These are phyloP conservation scores for Fusarium lyarnte DNA, from an alignment of 2,329 filamentous ascomycete species.

Conservation along the genomic window DNA sequence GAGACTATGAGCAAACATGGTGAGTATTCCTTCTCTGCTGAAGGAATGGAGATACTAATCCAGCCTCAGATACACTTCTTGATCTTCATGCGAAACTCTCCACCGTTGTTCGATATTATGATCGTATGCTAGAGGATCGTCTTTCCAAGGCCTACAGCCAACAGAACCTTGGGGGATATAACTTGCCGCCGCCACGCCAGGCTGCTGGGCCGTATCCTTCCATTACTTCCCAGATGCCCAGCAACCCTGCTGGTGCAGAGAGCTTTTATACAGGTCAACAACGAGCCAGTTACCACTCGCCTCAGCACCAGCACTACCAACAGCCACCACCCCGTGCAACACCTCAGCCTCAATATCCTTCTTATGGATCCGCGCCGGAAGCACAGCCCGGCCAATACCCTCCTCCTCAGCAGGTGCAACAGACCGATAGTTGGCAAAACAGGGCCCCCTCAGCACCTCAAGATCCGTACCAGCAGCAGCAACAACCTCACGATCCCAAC, in stretches of 20 bases:
- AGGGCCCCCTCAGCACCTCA: conserved; percentile 51
- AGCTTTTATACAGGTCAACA: conserved; percentile 82
- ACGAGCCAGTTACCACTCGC: conserved; percentile 61
- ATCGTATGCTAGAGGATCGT: conserved; percentile 96
- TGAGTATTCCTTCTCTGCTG: conserved; percentile 51
- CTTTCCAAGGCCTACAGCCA: conserved; percentile 92
- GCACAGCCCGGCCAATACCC: conserved; percentile 56
- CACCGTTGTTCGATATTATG: conserved; percentile 96
- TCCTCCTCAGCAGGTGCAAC: conserved; percentile 57
- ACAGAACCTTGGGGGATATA: conserved; percentile 75
- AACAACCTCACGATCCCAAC: conserved; percentile 36
- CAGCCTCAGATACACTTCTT: conserved; percentile 78
- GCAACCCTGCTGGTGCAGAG: conserved; percentile 68
- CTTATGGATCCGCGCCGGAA: conserved; percentile 55
- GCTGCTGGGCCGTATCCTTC: conserved; percentile 75
- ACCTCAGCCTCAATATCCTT: conserved; percentile 51
- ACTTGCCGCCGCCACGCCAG: conserved; percentile 61
- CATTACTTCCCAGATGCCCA: conserved; percentile 65
- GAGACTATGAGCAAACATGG: conserved; percentile 99
- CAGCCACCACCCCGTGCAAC: conserved; percentile 46
- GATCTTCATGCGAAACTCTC: conserved; percentile 95
- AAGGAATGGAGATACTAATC: conserved; percentile 24
- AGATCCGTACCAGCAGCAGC: conserved; percentile 45
- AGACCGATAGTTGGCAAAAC: conserved; percentile 62
- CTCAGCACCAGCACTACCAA: conserved; percentile 48